phyloP scores from a whole-genome alignment of 768 basidiomycete species.

The Podaxis pistillaris region DNA sequence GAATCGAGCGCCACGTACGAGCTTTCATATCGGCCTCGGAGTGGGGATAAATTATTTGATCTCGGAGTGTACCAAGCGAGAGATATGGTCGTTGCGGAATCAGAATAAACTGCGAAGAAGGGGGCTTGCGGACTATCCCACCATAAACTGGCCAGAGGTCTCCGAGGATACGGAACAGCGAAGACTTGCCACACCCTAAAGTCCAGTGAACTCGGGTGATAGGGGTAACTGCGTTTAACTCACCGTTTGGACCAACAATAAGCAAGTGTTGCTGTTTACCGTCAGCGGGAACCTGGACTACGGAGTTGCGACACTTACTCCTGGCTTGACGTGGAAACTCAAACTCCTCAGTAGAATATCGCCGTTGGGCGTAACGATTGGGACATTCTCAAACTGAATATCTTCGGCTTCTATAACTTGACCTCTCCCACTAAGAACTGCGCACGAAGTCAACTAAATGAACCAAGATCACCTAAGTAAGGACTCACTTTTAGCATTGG shows the following conservation, averaged over 20 bases:
- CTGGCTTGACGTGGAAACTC: conserved; percentile 87
- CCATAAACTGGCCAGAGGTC: conserved; percentile 90
- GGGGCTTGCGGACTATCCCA: conserved; percentile 87
- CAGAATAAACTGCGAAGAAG: conserved; percentile 84
- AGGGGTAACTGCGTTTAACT: conserved; percentile 6
- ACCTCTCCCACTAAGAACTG: conserved; percentile 81
- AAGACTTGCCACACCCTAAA: conserved; percentile 83
- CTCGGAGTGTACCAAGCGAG: conserved; percentile 89
- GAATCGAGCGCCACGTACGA: conserved; percentile 43
- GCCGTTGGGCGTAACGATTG: conserved; percentile 94
- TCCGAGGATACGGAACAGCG: conserved; percentile 92
- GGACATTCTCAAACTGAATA: conserved; percentile 90
- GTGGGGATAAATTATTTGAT: conserved; percentile 97
- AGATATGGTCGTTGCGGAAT: conserved; percentile 97
- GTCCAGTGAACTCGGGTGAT: not conserved
- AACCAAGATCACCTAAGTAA: not conserved
- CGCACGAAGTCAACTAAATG: not conserved
- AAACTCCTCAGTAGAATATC: conserved; percentile 84
- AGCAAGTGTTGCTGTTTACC: conserved; percentile 76
- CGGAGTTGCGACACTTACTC: conserved; percentile 45
- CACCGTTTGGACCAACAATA: conserved; percentile 93
- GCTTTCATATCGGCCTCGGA: conserved; percentile 74
- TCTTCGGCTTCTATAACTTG: conserved; percentile 81
- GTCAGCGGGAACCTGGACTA: not conserved
- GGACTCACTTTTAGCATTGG: conserved; percentile 70